Base-by-base conservation (phyloP, 768 basidiomycete genomes). In the Boletus fagicola region DNA sequence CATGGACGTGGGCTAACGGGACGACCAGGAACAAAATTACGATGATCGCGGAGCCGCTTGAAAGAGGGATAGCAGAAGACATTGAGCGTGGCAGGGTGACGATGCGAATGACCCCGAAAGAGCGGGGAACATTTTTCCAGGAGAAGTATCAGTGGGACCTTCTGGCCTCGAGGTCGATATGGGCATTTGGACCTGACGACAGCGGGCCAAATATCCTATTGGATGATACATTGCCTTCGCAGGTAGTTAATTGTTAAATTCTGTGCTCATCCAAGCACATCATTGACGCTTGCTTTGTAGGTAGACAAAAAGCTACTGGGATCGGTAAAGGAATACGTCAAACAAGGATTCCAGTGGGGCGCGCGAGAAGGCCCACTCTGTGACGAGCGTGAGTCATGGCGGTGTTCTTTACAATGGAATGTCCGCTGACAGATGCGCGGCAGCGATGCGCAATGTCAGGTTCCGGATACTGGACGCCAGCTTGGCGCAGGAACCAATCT, bases 271-370 rank as follows among this genome's bases (percentile, higher is more conserved):
- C 36, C 20, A 8, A 28, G 18, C 28, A 26, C 35, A 31, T 35
- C 15, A 49, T 38, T 58, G 51, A 59, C 49, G 35, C 28, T 43
- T 20, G 39, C 39, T 40, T 42, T 59, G 18, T 63, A 93, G 88
- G 84, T 97, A 43, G 96, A 99, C 76, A 97, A 97, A 75, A 98
- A 95, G 71, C 66, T 94, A 51, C 76, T 99, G 51, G 84, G 82
- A 36, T 87, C 88, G 7, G 92, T 98, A 54, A 95, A 86, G 75
- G 96, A 98, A 62, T 89, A 94, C 61, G 88, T 99, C 67, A 98
- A 94, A 76, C 97, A 99, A 75, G 97, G 97, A 36, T 99, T 99
- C 86, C 97, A 97, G 69, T 98, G 97, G 97, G 97, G 94, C 49
- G 88, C 96, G 48, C 83, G 97, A 49, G 97, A 99, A 78, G 97